phyloP scores from a whole-genome alignment of 257 asterid species.

The Solanum chmielewskii region DNA sequence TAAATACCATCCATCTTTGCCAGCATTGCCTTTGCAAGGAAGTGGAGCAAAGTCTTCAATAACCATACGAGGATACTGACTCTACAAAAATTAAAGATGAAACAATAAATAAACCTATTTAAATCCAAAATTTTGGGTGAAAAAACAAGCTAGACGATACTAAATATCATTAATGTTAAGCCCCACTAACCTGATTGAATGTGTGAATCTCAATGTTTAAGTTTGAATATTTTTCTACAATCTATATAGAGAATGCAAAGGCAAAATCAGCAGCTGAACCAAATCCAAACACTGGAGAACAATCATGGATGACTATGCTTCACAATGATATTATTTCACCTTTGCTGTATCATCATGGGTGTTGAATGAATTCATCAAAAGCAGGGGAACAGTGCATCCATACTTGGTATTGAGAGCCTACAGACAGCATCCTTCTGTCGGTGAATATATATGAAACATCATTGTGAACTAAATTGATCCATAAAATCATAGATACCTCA shows the following conservation, averaged over 20 bases:
- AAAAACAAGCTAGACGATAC: neutral
- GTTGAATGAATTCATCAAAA: constrained; percentile 96
- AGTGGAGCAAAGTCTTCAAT: constrained; percentile 83
- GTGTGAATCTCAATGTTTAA: constrained; percentile 83
- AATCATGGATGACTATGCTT: neutral
- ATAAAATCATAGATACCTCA: constrained; percentile 46
- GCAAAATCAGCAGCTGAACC: constrained; percentile 6
- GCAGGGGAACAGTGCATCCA: constrained; percentile 91
- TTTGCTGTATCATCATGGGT: constrained; percentile 93
- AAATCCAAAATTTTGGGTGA: neutral
- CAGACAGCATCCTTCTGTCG: constrained; percentile 7
- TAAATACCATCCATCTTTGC: constrained; percentile 90
- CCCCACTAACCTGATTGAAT: constrained; percentile 71
- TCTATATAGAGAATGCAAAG: constrained; percentile 31
- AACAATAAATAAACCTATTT: neutral
- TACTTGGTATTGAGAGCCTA: constrained; percentile 76
- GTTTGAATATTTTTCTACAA: constrained; percentile 69
- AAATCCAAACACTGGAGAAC: neutral
- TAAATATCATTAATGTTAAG: neutral
- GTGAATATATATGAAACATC: neutral
- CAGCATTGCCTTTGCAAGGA: constrained; percentile 68
- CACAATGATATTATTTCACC: constrained; percentile 30
- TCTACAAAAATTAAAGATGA: constrained; percentile 34
- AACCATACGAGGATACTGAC: constrained; percentile 96
- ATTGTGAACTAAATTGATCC: neutral